phyloP scores from a whole-genome alignment of 345 rosid genomes.

The Litchi chinensis region DNA sequence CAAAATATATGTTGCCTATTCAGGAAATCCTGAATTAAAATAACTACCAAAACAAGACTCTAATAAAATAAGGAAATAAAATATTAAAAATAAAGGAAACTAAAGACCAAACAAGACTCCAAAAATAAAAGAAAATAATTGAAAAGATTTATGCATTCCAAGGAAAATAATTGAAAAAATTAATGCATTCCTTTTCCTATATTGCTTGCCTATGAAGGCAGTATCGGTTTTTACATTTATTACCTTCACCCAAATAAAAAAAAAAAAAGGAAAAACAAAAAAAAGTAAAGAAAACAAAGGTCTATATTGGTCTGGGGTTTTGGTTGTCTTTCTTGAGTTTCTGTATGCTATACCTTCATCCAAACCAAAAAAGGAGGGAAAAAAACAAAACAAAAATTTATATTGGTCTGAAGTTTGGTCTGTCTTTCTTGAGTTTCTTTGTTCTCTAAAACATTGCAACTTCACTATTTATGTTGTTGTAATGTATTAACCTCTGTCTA shows the following conservation, averaged over 20 bases:
- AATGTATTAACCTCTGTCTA: slow-evolving; percentile 2
- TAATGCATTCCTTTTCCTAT: too few relatives aligned
- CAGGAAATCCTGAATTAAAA: too few relatives aligned
- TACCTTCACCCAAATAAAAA: neutral
- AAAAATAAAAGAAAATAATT: too few relatives aligned
- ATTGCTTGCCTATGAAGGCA: too few relatives aligned
- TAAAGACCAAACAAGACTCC: too few relatives aligned
- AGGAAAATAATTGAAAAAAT: too few relatives aligned
- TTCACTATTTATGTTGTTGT: neutral
- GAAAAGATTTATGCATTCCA: too few relatives aligned
- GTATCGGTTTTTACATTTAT: neutral
- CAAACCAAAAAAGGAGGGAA: neutral
- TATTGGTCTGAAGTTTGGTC: neutral
- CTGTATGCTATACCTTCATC: neutral
- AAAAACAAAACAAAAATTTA: neutral
- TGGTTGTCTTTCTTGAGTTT: slow-evolving; percentile 5
- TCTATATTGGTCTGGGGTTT: neutral
- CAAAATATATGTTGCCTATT: too few relatives aligned
- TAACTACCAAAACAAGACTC: too few relatives aligned
- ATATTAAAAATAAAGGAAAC: too few relatives aligned
- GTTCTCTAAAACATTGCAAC: neutral
- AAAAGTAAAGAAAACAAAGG: too few relatives aligned
- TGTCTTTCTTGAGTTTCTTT: slow-evolving; percentile 4
- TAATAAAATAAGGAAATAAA: too few relatives aligned
- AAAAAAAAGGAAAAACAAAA: neutral